phyloP scores from a whole-genome alignment of 1,139 yeast species.

The Lodderomyces jiufengensis region DNA sequence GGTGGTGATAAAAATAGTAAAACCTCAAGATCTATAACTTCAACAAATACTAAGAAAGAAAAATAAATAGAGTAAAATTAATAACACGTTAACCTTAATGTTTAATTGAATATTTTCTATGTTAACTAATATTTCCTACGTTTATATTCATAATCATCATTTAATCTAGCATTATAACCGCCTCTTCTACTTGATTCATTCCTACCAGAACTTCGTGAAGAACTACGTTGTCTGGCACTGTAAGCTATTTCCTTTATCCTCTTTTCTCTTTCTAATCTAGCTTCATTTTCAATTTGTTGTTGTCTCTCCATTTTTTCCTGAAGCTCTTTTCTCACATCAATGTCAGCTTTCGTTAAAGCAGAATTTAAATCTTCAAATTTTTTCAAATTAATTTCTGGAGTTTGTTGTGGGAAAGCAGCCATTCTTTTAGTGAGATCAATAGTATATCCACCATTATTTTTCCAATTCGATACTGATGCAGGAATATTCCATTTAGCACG shows the following conservation, averaged over 20 bases:
- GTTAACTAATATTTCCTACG: conserved; percentile 16
- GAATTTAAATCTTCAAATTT: conserved; percentile 62
- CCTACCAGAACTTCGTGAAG: no score
- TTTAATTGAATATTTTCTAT: no score
- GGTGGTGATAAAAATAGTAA: conserved; percentile 45
- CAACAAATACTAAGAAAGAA: conserved; percentile 4
- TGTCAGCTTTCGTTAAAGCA: conserved; percentile 76
- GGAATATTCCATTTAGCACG: conserved; percentile 86
- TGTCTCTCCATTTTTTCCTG: conserved; percentile 55
- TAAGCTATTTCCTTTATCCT: conserved; percentile 55
- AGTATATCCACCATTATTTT: conserved; percentile 87
- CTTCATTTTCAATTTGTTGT: conserved; percentile 35
- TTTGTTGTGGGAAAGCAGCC: conserved; percentile 49
- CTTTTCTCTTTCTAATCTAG: conserved; percentile 56
- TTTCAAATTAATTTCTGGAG: conserved; percentile 44
- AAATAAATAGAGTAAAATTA: no score
- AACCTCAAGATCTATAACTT: conserved; percentile 12
- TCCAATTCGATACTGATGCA: conserved; percentile 93
- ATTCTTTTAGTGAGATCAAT: conserved; percentile 77
- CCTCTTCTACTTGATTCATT: no score
- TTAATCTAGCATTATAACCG: no score
- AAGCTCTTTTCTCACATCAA: conserved; percentile 68
- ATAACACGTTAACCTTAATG: no score
- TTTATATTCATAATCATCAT: conserved; percentile 23
- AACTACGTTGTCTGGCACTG: no score